phyloP scores from a whole-genome alignment of 805 yeast genomes.

The Candida multigemmis region DNA sequence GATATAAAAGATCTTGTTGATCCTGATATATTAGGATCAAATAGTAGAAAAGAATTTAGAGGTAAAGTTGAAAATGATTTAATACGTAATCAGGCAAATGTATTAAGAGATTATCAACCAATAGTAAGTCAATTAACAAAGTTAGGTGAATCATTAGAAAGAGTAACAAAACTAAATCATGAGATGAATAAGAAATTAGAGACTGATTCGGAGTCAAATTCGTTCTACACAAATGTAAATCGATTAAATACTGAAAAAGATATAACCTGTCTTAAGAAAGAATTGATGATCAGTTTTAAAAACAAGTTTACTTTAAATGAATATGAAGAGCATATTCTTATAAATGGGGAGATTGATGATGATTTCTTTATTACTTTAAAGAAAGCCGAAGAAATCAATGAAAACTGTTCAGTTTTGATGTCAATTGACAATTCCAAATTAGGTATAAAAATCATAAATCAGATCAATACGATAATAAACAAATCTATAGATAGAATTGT shows the following conservation, averaged over 20 bases:
- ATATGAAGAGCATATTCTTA: slow-evolving; percentile 56
- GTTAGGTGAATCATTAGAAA: slow-evolving; percentile 9
- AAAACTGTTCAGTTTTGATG: slow-evolving; percentile 61
- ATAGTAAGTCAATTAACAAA: slow-evolving; percentile 15
- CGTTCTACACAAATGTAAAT: slow-evolving; percentile 14
- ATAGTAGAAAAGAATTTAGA: slow-evolving; percentile 50
- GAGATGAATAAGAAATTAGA: slow-evolving; percentile 33
- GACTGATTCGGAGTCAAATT: slow-evolving; percentile 11
- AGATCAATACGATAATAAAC: slow-evolving; percentile 43
- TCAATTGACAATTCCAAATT: slow-evolving; percentile 59
- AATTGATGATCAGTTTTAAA: slow-evolving; percentile 44
- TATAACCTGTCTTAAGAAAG: slow-evolving; percentile 38
- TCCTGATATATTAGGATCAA: slow-evolving; percentile 46
- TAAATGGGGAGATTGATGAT: slow-evolving; percentile 31
- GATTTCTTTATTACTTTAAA: slow-evolving; percentile 53
- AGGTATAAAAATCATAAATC: slow-evolving; percentile 57
- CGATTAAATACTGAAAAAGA: slow-evolving; percentile 20
- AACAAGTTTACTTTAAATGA: slow-evolving; percentile 60
- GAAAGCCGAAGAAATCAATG: slow-evolving; percentile 56
- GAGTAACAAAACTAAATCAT: slow-evolving; percentile 11
- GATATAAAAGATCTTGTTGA: slow-evolving; percentile 29
- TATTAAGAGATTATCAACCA: slow-evolving; percentile 25
- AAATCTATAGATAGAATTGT: slow-evolving; percentile 21
- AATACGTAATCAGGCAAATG: slow-evolving; percentile 38
- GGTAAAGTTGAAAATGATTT: slow-evolving; percentile 55